Percentiles rank a stretch among this genome's conserved stretches.
Conservation (phyloP, 805 yeast genomes). For the Debaryomyces prosopidis region DNA sequence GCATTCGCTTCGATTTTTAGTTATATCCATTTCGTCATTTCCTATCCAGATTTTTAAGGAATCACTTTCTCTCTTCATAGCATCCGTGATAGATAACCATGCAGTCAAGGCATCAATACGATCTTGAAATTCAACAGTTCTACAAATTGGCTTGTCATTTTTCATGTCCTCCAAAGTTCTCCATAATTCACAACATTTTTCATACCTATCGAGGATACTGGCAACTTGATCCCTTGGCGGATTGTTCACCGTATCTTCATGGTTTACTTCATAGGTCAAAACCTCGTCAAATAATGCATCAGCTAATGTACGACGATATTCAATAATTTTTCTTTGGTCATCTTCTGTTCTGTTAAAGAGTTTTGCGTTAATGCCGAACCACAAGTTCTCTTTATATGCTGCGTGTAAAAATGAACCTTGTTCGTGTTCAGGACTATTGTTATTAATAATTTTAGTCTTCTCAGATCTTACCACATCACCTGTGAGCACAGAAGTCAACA, state of each 20-base stretch:
- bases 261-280: slow-evolving; percentile 57
- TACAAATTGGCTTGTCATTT: slow-evolving; percentile 71
- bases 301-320: slow-evolving; percentile 68
- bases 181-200: slow-evolving; percentile 75
- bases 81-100: slow-evolving; percentile 76
- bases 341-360: slow-evolving; percentile 76
- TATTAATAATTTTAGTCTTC: slow-evolving; percentile 70
- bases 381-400: slow-evolving; percentile 67
- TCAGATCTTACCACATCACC: slow-evolving; percentile 95
- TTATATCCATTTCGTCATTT: slow-evolving; percentile 71
- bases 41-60: slow-evolving; percentile 81
- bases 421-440: slow-evolving; percentile 33
- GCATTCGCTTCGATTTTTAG: slow-evolving; percentile 30
- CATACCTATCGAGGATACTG: slow-evolving; percentile 58
- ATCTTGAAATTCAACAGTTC: slow-evolving; percentile 59
- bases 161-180: slow-evolving; percentile 75
- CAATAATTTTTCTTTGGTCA: slow-evolving; percentile 70
- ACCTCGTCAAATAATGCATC: slow-evolving; percentile 74
- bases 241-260: slow-evolving; percentile 30
- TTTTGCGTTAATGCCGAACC: slow-evolving; percentile 88
- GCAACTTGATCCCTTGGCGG: slow-evolving; percentile 50
- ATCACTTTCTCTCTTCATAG: slow-evolving; percentile 61
- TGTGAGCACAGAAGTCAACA: slow-evolving; percentile 85
- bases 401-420: slow-evolving; percentile 53
- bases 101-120: slow-evolving; percentile 77